Evolutionary conservation across 306 rosid species (phyloP), one percentile per base, ranked within the genome.

Genomic region (Hylodesmum podocarpum): DNA sequence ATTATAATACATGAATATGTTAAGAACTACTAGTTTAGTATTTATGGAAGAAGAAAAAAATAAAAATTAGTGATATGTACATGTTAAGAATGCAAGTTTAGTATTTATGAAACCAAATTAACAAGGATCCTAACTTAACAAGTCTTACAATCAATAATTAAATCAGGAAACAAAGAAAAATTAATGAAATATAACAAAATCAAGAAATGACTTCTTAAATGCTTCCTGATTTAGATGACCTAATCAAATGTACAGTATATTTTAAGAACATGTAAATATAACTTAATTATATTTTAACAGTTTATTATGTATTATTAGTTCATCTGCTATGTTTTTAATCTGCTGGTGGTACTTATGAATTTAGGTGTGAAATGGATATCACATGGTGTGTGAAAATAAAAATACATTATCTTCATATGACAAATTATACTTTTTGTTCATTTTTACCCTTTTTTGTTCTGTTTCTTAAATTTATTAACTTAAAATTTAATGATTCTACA

Each of bases 261-360:
- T 55, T 3, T 10, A 24, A 55, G 33, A 25, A 22, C 24, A 24
- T 24, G 8, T 55, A 24, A 55, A 25, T 4, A 10, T 55, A 55
- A 2, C 29, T 19, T 10, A 15, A 47, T 16, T 47, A 47, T 16
- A 47, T 47, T 47, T 24, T 55, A 19, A 51, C 58, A 19, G 27
- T 51, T 4, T 55, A 25, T 55, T 44, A 76, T 73, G 61, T 10
- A 27, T 59, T 81, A 27, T 58, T 47, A 67, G 22, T 67, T 75
- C 24, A 34, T 81, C 22, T 34, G 36, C 31, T 1, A 57, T 25
- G 44, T 25, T 18, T 11, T 75, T 66, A 55, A 8, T 51, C 28
- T 51, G 36, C 28, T 51, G 36, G 71, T 13, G 33, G 1, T 61
- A 21, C 21, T 13, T n/a, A 28, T 10, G 3, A 69, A 69, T 69